These are phyloP conservation scores for Chloranthus sessilifolius DNA, from an alignment of 164 flowering plant genomes.

Conservation along the genomic window DNA sequence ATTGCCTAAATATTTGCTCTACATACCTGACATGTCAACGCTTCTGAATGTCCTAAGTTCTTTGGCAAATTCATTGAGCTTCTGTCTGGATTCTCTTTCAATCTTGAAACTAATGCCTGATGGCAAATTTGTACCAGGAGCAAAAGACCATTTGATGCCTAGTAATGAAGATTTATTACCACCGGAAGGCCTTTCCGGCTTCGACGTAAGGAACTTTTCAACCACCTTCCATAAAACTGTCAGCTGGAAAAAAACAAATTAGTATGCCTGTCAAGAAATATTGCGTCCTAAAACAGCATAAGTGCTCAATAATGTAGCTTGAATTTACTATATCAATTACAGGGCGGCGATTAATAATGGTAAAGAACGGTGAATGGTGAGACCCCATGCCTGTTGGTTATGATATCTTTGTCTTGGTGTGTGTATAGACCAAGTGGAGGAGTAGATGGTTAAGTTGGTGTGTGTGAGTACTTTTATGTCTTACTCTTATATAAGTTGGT, in stretches of 20 bases:
- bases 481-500: too few relatives aligned
- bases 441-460: too few relatives aligned
- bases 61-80: conserved; percentile 78
- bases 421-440: too few relatives aligned
- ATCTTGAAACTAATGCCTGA: conserved; percentile 44
- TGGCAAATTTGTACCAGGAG: conserved; percentile 68
- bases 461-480: too few relatives aligned
- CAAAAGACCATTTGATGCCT: conserved; percentile 75
- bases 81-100: conserved; percentile 60
- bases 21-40: conserved; percentile 92
- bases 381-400: too few relatives aligned
- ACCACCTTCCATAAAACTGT: conserved; percentile 96
- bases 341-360: too few relatives aligned
- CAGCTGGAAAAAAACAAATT: conserved; percentile 65
- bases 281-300: too few relatives aligned
- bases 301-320: too few relatives aligned
- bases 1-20: too few relatives aligned
- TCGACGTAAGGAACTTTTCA: conserved; percentile 55
- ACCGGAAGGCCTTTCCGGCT: conserved; percentile 30
- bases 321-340: too few relatives aligned
- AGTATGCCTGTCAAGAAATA: conserved; percentile 18
- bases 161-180: conserved; percentile 43
- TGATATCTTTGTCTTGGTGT: too few relatives aligned
- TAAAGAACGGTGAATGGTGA: too few relatives aligned
- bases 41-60: conserved; percentile 66